These are phyloP conservation scores for Diplosphaera chodatii DNA, from an alignment of 139 green algal species.

Conservation along the genomic window DNA sequence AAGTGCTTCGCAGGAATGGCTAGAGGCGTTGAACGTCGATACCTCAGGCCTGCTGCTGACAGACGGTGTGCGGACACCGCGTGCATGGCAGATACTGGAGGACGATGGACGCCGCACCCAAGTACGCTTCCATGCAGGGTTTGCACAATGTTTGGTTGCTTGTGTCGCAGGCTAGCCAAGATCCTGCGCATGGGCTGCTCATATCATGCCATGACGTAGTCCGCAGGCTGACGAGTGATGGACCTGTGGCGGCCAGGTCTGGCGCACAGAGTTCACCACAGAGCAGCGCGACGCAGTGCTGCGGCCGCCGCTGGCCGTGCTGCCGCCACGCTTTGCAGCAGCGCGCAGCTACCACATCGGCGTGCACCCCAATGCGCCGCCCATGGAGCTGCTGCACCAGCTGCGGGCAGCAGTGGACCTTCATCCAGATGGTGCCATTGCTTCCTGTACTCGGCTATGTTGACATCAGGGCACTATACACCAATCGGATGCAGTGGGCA, in stretches of 20 bases:
- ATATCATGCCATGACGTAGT: background rate
- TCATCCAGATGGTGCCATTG: slow-evolving; percentile 8
- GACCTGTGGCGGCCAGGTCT: no score
- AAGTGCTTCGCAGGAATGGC: slow-evolving; percentile 21
- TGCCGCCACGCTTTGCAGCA: slow-evolving; percentile 29
- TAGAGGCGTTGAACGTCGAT: slow-evolving; percentile 26
- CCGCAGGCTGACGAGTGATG: no score
- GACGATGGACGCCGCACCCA: slow-evolving; percentile 46
- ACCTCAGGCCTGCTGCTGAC: slow-evolving; percentile 25
- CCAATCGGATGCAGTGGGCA: no score
- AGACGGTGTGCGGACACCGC: slow-evolving; percentile 27
- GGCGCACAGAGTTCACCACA: slow-evolving; percentile 32
- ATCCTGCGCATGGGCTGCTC: no score
- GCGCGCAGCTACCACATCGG: slow-evolving; percentile 42
- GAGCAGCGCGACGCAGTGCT: slow-evolving; percentile 48
- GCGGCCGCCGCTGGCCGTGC: slow-evolving; percentile 26
- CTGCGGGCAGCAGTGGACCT: slow-evolving; percentile 18
- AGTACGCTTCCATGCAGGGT: slow-evolving; percentile 11
- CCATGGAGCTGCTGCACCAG: slow-evolving; percentile 17
- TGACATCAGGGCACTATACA: no score
- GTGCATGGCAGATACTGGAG: slow-evolving; percentile 64
- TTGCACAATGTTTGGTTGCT: no score
- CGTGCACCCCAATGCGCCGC: slow-evolving; percentile 40
- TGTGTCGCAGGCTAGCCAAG: no score
- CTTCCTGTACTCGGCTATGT: no score